Percentiles rank a stretch among this genome's conserved stretches.
Evolutionary conservation across 202 grass and related monocot genomes (phyloP).

Genomic region (Eragrostis tef): DNA sequence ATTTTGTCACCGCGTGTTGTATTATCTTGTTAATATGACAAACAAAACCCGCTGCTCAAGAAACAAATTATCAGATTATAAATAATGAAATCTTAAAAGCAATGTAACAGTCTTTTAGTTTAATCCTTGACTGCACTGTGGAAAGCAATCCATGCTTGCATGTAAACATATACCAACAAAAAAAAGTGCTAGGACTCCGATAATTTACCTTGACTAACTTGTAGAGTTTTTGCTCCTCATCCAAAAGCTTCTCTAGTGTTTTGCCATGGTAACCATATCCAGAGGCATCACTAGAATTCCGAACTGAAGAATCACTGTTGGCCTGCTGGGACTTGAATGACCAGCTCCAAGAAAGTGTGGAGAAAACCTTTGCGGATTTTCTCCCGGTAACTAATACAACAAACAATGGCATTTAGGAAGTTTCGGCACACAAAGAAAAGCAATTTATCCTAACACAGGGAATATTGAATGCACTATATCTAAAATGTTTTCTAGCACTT

Average conservation of each 20-base stretch:
- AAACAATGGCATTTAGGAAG: conserved; percentile 36
- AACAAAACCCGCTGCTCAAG: conserved; percentile 2
- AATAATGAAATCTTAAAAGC: conserved; percentile 11
- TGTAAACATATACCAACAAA: conserved; percentile 20
- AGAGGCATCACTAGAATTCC: conserved; percentile 54
- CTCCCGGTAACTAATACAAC: conserved; percentile 59
- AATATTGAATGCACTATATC: conserved; percentile 16
- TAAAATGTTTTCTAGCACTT: conserved; percentile 13
- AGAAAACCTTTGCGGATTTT: conserved; percentile 93
- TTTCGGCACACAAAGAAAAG: conserved; percentile 13
- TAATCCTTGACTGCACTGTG: conserved; percentile 18
- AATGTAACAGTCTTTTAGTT: conserved; percentile 19
- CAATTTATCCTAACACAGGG: conserved; percentile 18
- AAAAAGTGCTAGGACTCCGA: conserved; percentile 18
- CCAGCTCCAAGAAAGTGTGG: conserved; percentile 85
- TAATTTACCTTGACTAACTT: conserved; percentile 87
- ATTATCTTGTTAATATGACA: conserved; percentile 17
- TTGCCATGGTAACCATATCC: conserved; percentile 80
- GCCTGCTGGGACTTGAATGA: conserved; percentile 73
- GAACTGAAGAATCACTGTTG: conserved; percentile 62
- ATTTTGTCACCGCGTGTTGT: conserved; percentile 10
- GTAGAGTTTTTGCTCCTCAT: conserved; percentile 90
- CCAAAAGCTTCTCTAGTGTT: conserved; percentile 80
- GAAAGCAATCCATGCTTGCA: conserved; percentile 24
- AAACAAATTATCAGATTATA: conserved; percentile 35